A percentile compares a stretch with the other conserved stretches of the same genome.
phyloP scores from a whole-genome alignment of 2,329 filamentous ascomycete species.

The Aspergillus novoparasiticus region DNA sequence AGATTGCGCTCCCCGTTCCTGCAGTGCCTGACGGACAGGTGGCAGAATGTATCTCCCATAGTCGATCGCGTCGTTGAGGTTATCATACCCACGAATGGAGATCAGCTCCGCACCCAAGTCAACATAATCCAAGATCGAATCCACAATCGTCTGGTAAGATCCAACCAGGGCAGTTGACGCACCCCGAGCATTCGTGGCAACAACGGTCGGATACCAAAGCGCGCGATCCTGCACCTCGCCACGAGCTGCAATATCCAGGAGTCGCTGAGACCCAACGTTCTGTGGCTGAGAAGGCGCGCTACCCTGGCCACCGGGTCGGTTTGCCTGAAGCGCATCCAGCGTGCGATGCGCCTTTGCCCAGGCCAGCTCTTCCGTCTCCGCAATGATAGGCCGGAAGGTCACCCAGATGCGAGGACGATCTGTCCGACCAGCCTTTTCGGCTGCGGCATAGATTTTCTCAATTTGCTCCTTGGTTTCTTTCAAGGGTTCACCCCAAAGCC shows the following conservation, averaged over 20 bases:
- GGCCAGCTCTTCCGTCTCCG: constrained; percentile 64
- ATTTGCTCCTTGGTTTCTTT: constrained; percentile 67
- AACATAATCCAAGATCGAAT: constrained; percentile 61
- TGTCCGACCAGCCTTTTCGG: constrained; percentile 57
- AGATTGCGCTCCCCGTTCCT: constrained; percentile 11
- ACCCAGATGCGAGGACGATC: constrained; percentile 65
- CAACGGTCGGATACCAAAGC: constrained; percentile 66
- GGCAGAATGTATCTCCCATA: constrained; percentile 61
- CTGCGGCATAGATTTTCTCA: constrained; percentile 61
- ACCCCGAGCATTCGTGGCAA: constrained; percentile 61
- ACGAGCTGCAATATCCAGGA: constrained; percentile 58
- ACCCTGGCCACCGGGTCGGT: constrained; percentile 41
- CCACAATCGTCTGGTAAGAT: constrained; percentile 54
- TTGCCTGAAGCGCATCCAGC: constrained; percentile 53
- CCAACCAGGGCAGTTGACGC: constrained; percentile 63
- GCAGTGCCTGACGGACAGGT: constrained; percentile 41
- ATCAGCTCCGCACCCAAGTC: constrained; percentile 60
- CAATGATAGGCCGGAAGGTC: constrained; percentile 63
- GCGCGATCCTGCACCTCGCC: constrained; percentile 62
- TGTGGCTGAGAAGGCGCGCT: constrained; percentile 44
- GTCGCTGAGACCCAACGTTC: constrained; percentile 61
- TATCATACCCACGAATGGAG: constrained; percentile 64
- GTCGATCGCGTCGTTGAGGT: constrained; percentile 61
- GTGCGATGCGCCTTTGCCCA: constrained; percentile 63
- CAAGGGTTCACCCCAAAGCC: constrained; percentile 65